Evolutionary conservation across 1,284 basidiomycete genomes (phyloP).

Genomic region (Apiotrichum brassicae): DNA sequence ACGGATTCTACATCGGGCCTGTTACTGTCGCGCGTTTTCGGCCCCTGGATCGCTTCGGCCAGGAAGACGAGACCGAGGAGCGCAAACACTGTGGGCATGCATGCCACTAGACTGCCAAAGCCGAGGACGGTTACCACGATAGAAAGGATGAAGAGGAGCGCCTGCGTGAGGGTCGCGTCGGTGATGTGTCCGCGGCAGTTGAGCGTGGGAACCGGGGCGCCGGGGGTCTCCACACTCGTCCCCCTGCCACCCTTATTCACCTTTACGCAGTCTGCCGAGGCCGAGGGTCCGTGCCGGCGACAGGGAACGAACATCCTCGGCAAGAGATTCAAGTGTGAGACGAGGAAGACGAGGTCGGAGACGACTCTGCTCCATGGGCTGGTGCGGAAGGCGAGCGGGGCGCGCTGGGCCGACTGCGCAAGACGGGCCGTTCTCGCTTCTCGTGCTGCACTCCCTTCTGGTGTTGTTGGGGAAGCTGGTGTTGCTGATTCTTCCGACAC

Average conservation of each 20-base stretch:
- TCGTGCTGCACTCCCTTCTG: background rate
- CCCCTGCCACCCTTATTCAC: too few species aligned
- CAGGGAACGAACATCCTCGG: slow-evolving; percentile 3
- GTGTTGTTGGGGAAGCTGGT: too few species aligned
- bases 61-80: background rate
- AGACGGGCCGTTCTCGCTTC: background rate
- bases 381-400: background rate
- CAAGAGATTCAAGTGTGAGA: background rate
- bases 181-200: background rate
- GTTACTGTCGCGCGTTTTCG: background rate
- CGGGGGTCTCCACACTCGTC: background rate
- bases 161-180: background rate
- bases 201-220: background rate
- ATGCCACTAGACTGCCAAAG: background rate
- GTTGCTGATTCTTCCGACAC: background rate
- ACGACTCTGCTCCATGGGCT: background rate
- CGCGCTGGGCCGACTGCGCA: background rate
- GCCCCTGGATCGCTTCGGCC: slow-evolving; percentile 1
- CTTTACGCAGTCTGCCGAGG: too few species aligned
- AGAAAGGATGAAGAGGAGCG: background rate
- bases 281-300: background rate
- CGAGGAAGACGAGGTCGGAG: background rate
- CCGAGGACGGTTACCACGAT: background rate
- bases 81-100: background rate
- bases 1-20: background rate